phyloP scores from a whole-genome alignment of 306 rosid genomes.

The Begonia masoniana region DNA sequence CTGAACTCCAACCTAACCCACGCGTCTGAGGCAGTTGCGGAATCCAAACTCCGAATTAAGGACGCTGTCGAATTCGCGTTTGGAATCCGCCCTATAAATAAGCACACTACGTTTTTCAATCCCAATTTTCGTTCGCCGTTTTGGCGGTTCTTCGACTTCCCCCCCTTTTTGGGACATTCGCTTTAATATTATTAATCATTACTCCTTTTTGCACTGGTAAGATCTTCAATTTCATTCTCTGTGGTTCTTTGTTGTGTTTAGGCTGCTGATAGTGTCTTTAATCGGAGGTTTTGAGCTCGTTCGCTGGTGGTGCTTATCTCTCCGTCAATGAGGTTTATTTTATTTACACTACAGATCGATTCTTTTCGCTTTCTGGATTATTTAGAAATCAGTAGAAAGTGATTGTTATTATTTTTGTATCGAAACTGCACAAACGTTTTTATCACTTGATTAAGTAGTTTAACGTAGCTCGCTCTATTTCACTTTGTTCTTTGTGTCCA shows the following conservation, averaged over 20 bases:
- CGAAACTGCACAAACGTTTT: no score
- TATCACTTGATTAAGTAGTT: no score
- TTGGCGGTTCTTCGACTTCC: conserved; percentile 55
- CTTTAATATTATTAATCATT: conserved; percentile 18
- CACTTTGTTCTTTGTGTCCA: no score
- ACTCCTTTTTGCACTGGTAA: conserved; percentile 7
- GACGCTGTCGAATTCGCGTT: background rate
- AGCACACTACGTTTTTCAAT: conserved; percentile 5
- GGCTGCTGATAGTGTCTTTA: conserved; percentile 3
- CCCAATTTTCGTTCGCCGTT: conserved; percentile 12
- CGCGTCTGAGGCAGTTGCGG: conserved; percentile 27
- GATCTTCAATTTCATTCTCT: conserved; percentile 34
- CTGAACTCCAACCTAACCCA: conserved; percentile 11
- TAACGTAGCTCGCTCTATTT: no score
- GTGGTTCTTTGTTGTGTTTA: conserved; percentile 2
- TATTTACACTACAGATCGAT: no score
- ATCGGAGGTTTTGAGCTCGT: conserved; percentile 27
- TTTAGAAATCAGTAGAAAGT: no score
- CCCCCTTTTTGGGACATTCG: conserved; percentile 51
- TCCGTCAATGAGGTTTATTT: no score
- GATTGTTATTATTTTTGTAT: no score
- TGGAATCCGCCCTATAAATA: conserved; percentile 34
- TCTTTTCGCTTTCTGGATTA: no score
- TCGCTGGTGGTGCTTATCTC: background rate
- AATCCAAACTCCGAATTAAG: conserved; percentile 14